Conservation (phyloP, 208 protist genomes). For the Leishmania mexicana region DNA sequence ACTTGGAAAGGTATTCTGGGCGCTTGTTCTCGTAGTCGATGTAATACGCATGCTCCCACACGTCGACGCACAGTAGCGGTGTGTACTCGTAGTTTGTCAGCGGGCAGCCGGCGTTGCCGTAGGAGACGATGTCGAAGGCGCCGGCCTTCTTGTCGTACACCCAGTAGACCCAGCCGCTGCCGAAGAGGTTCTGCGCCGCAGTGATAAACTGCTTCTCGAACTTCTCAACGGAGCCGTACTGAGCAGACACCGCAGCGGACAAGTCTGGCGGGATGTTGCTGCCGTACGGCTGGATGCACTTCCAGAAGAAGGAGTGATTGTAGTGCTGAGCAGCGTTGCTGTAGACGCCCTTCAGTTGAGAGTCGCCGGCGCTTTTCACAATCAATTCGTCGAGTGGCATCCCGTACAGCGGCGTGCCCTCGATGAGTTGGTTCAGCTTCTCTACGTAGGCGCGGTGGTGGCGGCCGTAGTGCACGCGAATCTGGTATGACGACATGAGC, state of each 20-base stretch:
- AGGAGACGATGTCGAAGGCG: constrained; percentile 83
- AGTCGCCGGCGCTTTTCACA: constrained; percentile 44
- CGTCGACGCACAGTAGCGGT: constrained; percentile 90
- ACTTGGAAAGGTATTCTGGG: constrained; percentile 87
- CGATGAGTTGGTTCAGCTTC: constrained; percentile 90
- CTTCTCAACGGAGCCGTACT: constrained; percentile 85
- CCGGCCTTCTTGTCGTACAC: constrained; percentile 69
- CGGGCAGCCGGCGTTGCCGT: constrained; percentile 84
- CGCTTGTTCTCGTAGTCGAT: constrained; percentile 94
- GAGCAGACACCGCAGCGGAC: constrained; percentile 59
- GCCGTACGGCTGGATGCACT: constrained; percentile 90
- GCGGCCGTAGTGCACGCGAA: constrained; percentile 88
- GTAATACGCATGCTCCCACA: constrained; percentile 97
- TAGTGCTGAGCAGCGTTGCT: constrained; percentile 94
- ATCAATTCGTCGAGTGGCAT: constrained; percentile 89
- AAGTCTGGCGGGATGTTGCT: constrained; percentile 90
- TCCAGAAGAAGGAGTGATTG: constrained; percentile 94
- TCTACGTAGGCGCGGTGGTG: constrained; percentile 92
- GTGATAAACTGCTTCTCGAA: constrained; percentile 84
- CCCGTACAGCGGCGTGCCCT: constrained; percentile 85
- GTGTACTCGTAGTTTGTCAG: constrained; percentile 55
- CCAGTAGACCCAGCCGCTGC: constrained; percentile 92
- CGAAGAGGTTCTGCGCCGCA: constrained; percentile 82
- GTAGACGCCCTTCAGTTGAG: constrained; percentile 62
- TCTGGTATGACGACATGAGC: constrained; percentile 89